These are phyloP conservation scores for Paramecium primaurelia DNA, from an alignment of 73 alveolate species.

Conservation along the genomic window DNA sequence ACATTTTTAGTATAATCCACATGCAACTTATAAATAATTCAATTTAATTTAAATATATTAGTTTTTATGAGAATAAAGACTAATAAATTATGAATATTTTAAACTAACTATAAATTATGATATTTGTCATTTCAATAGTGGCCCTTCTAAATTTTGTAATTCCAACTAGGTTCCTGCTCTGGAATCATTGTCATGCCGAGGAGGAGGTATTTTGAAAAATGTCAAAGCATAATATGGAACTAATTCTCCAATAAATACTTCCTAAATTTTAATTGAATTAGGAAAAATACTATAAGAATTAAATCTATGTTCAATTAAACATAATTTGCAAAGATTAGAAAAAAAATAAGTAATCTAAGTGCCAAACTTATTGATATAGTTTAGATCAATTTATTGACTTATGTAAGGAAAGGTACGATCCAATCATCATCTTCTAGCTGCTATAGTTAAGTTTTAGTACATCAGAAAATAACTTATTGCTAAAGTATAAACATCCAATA, in stretches of 20 bases:
- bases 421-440: slow-evolving; percentile 40
- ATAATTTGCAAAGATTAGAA: not conserved
- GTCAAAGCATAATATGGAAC: slow-evolving; percentile 12
- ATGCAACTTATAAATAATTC: not conserved
- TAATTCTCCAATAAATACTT: slow-evolving; percentile 26
- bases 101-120: not conserved
- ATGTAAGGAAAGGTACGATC: not conserved
- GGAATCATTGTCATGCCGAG: not conserved
- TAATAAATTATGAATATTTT: not conserved
- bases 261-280: not conserved
- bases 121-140: not conserved
- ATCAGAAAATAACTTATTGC: slow-evolving; percentile 2
- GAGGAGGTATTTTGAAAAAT: slow-evolving; percentile 15
- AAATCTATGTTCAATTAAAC: not conserved
- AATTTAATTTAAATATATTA: not conserved
- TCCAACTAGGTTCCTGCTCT: not conserved
- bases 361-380: not conserved
- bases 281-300: not conserved
- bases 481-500: slow-evolving; percentile 26
- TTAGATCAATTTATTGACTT: slow-evolving; percentile 3
- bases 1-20: no score
- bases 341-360: not conserved
- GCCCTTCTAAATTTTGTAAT: not conserved
- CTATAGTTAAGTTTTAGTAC: not conserved
- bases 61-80: not conserved